These are phyloP conservation scores for Trametes gibbosa DNA, from an alignment of 768 basidiomycete species.

Conservation along the genomic window DNA sequence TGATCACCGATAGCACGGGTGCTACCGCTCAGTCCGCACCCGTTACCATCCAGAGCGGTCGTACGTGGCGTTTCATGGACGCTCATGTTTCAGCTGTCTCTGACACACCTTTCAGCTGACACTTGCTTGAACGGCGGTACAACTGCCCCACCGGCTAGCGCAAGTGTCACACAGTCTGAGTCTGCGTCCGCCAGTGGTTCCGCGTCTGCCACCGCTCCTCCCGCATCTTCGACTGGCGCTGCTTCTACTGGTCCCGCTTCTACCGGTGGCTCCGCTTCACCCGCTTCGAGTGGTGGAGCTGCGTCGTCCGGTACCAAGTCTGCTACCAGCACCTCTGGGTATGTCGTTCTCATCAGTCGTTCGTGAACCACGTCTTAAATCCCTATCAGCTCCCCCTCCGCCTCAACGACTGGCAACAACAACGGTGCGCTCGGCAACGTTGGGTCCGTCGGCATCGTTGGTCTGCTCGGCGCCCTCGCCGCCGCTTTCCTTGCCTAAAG, in stretches of 20 bases:
- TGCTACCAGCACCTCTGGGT: not conserved
- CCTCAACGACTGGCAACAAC: slow-evolving; percentile 21
- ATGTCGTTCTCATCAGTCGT: no score
- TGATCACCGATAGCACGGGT: slow-evolving; percentile 62
- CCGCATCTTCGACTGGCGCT: slow-evolving; percentile 4
- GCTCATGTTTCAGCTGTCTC: no score
- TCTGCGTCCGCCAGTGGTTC: slow-evolving; percentile 8
- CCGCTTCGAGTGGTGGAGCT: not conserved
- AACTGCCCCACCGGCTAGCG: slow-evolving; percentile 5
- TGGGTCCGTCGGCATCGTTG: slow-evolving; percentile 37
- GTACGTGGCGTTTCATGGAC: slow-evolving; percentile 43
- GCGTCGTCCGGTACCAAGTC: slow-evolving; percentile 1
- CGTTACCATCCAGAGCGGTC: slow-evolving; percentile 45
- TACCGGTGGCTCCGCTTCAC: not conserved
- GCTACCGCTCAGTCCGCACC: slow-evolving; percentile 44
- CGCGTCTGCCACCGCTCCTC: not conserved
- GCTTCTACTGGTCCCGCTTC: not conserved
- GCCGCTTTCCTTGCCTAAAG: slow-evolving; percentile 40
- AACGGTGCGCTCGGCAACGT: slow-evolving; percentile 32
- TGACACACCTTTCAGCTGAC: slow-evolving; percentile 26
- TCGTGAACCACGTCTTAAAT: no score
- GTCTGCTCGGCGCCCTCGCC: slow-evolving; percentile 34
- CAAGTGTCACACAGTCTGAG: not conserved
- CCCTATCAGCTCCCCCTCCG: slow-evolving; percentile 13
- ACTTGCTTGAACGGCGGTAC: slow-evolving; percentile 36